Percentiles rank a stretch among this genome's conserved stretches.
Evolutionary conservation across 768 basidiomycete species (phyloP).

Genomic region (Tulasnella sp.): DNA sequence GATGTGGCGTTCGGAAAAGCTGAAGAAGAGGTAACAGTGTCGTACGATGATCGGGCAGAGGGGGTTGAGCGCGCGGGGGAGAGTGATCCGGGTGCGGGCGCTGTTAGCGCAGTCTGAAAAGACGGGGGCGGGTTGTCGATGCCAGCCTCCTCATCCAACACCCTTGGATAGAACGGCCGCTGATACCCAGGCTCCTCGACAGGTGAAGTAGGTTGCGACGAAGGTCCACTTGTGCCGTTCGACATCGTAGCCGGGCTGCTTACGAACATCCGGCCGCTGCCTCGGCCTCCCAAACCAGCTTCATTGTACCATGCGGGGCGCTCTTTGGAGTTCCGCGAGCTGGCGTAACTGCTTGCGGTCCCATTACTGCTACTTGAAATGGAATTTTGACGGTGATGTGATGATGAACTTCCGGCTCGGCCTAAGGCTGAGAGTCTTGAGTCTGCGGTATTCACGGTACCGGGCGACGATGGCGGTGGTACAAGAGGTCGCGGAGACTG

Average conservation of each 20-base stretch:
- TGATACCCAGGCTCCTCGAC: conserved; percentile 5
- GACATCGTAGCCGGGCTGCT: conserved; percentile 1
- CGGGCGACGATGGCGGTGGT: neutral
- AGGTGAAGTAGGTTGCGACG: conserved; percentile 18
- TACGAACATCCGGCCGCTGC: neutral
- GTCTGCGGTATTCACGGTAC: neutral
- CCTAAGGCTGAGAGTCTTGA: neutral
- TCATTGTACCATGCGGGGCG: conserved; percentile 16
- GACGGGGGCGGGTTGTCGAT: conserved; percentile 23
- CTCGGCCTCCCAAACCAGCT: conserved; percentile 17
- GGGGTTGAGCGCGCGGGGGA: neutral
- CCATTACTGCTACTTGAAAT: conserved; percentile 2
- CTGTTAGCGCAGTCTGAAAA: neutral
- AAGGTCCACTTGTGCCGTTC: neutral
- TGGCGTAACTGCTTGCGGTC: neutral
- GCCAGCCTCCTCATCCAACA: conserved; percentile 18
- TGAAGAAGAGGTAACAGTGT: conserved; percentile 1
- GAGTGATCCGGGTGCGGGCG: neutral
- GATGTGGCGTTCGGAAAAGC: neutral
- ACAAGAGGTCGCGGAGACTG: neutral
- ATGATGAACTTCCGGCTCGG: neutral
- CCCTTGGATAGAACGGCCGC: neutral
- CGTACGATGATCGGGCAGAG: neutral
- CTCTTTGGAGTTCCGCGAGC: conserved; percentile 12
- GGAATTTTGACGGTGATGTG: conserved; percentile 13